Base-by-base conservation (phyloP, 768 basidiomycete species). In the Podaxis pistillaris region DNA sequence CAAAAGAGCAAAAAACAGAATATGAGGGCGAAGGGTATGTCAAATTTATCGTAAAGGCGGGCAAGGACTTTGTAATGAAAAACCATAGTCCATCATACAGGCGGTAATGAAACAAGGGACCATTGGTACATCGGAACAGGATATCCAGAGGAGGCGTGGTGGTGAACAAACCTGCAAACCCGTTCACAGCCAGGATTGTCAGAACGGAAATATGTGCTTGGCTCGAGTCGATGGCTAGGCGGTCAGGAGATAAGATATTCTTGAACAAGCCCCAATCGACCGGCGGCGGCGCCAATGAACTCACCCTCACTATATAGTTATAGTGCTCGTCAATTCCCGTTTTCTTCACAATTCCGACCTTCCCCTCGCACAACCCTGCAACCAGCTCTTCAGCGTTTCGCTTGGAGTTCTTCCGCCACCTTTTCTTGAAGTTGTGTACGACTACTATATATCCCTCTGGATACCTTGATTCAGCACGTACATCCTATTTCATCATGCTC, bases 1-100 rank as follows among this genome's bases (percentile, higher is more conserved):
- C 83, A 67, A 97, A 96, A 15, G 4, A 98, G 84, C 11, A 99
- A 78, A 69, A 94, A 86, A 17, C 91, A 89, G 71, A 98, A 98
- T 89, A 96, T 94, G 67, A 95, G 77, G 50, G 89, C 90, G 72
- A 98, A 98, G 3, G 88, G 85, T n/a, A 89, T 83, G 74, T 95
- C 93, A 72, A 96, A 95, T 73, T 94, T 93, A 74, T 96, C 93
- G 97, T 97, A 72, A 98, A 91, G 0, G 75, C 98, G 98, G 66
- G 91, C 93, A 51, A 99, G 79, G 37, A 94, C 86, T 95, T 19
- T 98, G 67, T 26, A 26, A 4, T 36, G 11, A 56, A 52, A 63
- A 28, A 57, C 52, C 58, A 3, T 57, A 30, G 6, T 38, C 64
- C 67, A 36, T 38, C 28, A 47, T 36, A 38, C 36, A 24, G 58